Percentiles rank a stretch among this genome's conserved stretches.
phyloP scores from a whole-genome alignment of 2,329 filamentous ascomycete species.

The Sporothrix mexicana region DNA sequence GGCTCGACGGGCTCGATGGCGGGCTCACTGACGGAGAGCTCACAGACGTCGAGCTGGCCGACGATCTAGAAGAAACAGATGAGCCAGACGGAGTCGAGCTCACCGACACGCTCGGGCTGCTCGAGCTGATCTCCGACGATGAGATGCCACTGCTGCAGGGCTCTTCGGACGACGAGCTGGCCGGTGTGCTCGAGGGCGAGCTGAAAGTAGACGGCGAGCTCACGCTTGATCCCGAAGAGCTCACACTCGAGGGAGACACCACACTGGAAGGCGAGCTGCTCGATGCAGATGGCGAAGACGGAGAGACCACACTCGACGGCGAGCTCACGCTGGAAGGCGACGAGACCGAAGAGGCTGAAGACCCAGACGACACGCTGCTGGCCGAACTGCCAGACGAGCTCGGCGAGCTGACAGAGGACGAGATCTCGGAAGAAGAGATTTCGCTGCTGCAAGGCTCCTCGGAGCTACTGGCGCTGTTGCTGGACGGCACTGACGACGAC shows the following conservation, averaged over 20 bases:
- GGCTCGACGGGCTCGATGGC: not conserved
- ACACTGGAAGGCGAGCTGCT: not conserved
- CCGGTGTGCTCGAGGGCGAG: too few relatives aligned
- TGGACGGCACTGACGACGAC: too few relatives aligned
- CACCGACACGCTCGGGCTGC: not conserved
- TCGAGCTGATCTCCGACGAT: too few relatives aligned
- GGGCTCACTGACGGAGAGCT: too few relatives aligned
- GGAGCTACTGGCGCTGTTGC: too few relatives aligned
- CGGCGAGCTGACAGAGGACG: not conserved
- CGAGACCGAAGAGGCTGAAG: not conserved
- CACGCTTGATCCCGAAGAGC: too few relatives aligned
- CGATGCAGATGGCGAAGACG: not conserved
- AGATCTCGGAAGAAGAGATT: not conserved
- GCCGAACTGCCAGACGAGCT: not conserved
- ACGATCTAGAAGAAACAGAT: not conserved
- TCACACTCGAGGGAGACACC: too few relatives aligned
- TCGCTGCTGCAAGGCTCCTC: conserved; percentile 10
- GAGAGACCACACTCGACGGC: not conserved
- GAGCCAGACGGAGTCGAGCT: not conserved
- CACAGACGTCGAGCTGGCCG: not conserved
- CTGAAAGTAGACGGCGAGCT: too few relatives aligned
- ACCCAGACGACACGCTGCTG: not conserved
- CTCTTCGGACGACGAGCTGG: too few relatives aligned
- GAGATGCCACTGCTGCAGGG: too few relatives aligned
- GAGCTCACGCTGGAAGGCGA: not conserved